A percentile compares a stretch with the other conserved stretches of the same genome.
These are phyloP conservation scores for Diphasiastrum complanatum DNA, from an alignment of 83 land plant species.

Conservation along the genomic window DNA sequence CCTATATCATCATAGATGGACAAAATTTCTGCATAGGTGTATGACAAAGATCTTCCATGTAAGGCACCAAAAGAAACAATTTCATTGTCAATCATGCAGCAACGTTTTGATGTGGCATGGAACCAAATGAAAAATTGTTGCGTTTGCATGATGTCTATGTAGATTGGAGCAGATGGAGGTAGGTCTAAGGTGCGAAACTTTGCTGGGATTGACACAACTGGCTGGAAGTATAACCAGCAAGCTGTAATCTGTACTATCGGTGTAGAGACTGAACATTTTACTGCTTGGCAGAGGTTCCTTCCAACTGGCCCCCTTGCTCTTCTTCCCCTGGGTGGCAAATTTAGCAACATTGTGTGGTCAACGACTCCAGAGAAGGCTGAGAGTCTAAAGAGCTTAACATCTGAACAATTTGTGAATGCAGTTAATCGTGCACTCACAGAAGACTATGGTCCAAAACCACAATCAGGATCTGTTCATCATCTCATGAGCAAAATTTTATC, in stretches of 20 bases:
- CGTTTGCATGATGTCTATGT: too few relatives aligned
- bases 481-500: conserved; percentile 18
- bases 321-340: conserved; percentile 70
- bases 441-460: conserved; percentile 68
- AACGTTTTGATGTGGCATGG: too few relatives aligned
- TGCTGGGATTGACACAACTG: conserved; percentile 68
- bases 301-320: conserved; percentile 93
- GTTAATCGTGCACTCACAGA: conserved; percentile 67
- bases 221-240: conserved; percentile 80
- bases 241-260: conserved; percentile 87
- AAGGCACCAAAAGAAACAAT: too few relatives aligned
- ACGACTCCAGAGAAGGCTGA: conserved; percentile 65
- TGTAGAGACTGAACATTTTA: conserved; percentile 45
- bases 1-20: too few relatives aligned
- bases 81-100: too few relatives aligned
- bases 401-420: conserved; percentile 59
- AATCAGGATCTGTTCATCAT: conserved; percentile 26
- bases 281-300: conserved; percentile 95
- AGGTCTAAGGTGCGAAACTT: conserved; percentile 67
- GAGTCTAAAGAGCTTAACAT: conserved; percentile 47
- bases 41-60: too few relatives aligned
- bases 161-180: conserved; percentile 98
- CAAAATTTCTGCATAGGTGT: too few relatives aligned
- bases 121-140: too few relatives aligned
- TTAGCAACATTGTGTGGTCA: conserved; percentile 95